These are phyloP conservation scores for Cryptococcus sp. DNA, from an alignment of 1,284 basidiomycete genomes.

Conservation along the genomic window DNA sequence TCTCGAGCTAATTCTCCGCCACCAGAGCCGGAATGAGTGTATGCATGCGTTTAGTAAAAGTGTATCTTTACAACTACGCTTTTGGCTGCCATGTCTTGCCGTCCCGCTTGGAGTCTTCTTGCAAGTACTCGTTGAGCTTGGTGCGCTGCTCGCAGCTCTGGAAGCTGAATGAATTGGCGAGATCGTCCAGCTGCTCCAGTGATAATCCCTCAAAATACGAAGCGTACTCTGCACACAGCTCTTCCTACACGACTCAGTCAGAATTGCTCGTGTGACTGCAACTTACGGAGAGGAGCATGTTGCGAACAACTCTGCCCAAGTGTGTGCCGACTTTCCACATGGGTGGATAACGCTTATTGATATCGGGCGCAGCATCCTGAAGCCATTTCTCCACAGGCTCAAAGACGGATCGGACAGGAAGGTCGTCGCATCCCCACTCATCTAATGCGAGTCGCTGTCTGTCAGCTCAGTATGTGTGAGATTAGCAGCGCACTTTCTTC, in stretches of 20 bases:
- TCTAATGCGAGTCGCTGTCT: not conserved
- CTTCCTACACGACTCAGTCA: not conserved
- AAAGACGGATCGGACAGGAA: not conserved
- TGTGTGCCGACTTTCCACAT: not conserved
- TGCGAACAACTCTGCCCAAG: not conserved
- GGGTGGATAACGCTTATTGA: not conserved
- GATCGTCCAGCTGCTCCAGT: not conserved
- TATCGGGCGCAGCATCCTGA: not conserved
- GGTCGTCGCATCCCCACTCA: not conserved
- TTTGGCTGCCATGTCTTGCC: too few species aligned
- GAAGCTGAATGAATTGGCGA: not conserved
- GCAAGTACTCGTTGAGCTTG: not conserved
- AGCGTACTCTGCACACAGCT: not conserved
- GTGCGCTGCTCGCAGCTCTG: not conserved
- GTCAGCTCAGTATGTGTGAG: not conserved
- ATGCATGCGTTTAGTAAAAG: too few species aligned
- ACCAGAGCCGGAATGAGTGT: not conserved
- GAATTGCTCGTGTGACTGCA: not conserved
- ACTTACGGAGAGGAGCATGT: not conserved
- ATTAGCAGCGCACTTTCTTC: slow-evolving; percentile 23
- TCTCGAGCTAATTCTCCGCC: slow-evolving; percentile 35
- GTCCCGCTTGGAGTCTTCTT: not conserved
- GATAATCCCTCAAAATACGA: not conserved
- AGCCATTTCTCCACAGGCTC: not conserved
- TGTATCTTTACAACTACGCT: too few species aligned